Percentiles rank a stretch among this genome's conserved stretches.
These are phyloP conservation scores for Triglochin maritima DNA, from an alignment of 106 monocot species.

Conservation along the genomic window DNA sequence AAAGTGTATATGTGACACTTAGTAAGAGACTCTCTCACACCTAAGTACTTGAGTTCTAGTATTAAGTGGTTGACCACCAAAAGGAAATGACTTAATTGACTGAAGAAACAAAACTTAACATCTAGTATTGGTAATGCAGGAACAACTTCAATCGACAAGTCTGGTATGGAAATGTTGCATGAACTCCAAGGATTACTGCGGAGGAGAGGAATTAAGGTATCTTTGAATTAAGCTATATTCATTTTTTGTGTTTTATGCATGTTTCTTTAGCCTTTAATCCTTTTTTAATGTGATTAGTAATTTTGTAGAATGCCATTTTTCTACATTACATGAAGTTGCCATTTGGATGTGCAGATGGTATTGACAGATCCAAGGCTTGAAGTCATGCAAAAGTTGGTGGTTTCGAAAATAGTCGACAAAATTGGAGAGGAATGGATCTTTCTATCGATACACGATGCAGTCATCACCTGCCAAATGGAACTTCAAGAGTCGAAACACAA, in stretches of 20 bases:
- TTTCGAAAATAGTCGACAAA: neutral
- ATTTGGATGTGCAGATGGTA: neutral
- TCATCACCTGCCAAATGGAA: conserved; percentile 13
- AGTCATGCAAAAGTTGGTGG: neutral
- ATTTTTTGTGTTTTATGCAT: too few species aligned
- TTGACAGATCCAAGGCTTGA: neutral
- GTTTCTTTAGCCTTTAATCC: too few species aligned
- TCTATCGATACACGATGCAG: neutral
- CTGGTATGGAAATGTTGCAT: conserved; percentile 34
- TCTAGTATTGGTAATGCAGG: conserved; percentile 9
- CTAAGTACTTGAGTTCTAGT: neutral
- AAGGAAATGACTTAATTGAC: too few species aligned
- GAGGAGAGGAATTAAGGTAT: conserved; percentile 34
- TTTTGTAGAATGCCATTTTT: too few species aligned
- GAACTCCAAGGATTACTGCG: conserved; percentile 29
- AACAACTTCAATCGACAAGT: conserved; percentile 38
- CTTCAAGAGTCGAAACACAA: conserved; percentile 16
- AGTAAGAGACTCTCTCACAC: neutral
- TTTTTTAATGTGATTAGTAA: too few species aligned
- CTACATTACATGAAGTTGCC: too few species aligned
- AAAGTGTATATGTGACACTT: neutral
- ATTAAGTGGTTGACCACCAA: neutral
- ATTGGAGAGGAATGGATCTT: neutral
- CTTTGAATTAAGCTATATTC: too few species aligned
- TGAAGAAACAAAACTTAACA: neutral